These are phyloP conservation scores for Fraxinus latifolia DNA, from an alignment of 305 asterid genomes.

Conservation along the genomic window DNA sequence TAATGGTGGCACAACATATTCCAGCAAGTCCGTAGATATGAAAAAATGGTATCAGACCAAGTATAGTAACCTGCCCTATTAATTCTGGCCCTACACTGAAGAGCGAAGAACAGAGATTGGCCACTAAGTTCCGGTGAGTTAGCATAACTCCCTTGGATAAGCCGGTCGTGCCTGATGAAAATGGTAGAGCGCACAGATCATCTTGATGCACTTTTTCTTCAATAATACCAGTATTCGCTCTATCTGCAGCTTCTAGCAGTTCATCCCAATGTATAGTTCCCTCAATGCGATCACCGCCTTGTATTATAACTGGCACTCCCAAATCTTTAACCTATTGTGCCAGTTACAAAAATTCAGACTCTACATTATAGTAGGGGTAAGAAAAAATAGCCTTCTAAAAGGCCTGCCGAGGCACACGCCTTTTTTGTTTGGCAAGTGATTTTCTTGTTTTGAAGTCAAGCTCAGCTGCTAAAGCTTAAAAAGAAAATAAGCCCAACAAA, in stretches of 20 bases:
- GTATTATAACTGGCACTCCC: conserved; percentile 69
- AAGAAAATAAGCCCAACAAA: no score
- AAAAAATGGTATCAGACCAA: conserved; percentile 83
- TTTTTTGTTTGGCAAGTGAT: not conserved
- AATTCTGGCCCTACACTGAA: conserved; percentile 82
- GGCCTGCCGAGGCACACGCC: not conserved
- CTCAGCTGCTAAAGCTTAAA: not conserved
- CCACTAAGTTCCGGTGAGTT: conserved; percentile 76
- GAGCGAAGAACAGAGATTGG: conserved; percentile 82
- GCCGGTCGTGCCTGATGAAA: conserved; percentile 96
- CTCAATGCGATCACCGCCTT: conserved; percentile 62
- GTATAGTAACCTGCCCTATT: conserved; percentile 66
- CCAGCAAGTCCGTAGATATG: conserved; percentile 87
- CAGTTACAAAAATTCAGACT: not conserved
- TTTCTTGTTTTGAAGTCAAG: not conserved
- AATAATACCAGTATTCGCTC: conserved; percentile 45
- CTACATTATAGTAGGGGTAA: not conserved
- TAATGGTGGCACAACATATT: conserved; percentile 82
- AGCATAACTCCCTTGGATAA: conserved; percentile 94
- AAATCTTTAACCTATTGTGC: conserved; percentile 64
- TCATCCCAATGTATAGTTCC: conserved; percentile 77
- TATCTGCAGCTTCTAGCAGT: conserved; percentile 81
- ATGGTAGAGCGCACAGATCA: conserved; percentile 87
- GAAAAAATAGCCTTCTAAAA: no score
- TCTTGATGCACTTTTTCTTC: conserved; percentile 55